Evolutionary conservation across 2,329 filamentous ascomycete species (phyloP).

Genomic region (Chrysoporthe deuterocubensis): DNA sequence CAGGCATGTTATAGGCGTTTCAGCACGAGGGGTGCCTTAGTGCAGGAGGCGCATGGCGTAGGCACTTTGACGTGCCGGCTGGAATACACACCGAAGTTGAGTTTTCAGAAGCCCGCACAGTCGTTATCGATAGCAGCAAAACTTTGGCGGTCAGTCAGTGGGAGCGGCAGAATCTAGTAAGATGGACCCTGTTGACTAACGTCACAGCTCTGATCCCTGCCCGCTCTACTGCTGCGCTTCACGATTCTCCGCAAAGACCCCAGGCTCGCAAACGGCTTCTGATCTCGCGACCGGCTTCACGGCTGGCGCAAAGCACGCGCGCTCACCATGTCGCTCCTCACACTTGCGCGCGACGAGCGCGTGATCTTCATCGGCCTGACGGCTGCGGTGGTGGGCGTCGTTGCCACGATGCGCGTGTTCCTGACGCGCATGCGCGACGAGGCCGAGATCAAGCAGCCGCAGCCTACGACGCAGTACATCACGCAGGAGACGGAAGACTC

Average conservation of each 20-base stretch:
- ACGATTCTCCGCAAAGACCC: not conserved
- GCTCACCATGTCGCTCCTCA: slow-evolving; percentile 36
- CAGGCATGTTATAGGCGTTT: slow-evolving; percentile 68
- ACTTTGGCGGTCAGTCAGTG: slow-evolving; percentile 34
- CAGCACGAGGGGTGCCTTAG: slow-evolving; percentile 1
- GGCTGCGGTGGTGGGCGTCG: slow-evolving; percentile 61
- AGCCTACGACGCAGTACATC: slow-evolving; percentile 73
- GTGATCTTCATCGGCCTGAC: slow-evolving; percentile 58
- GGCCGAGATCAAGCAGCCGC: slow-evolving; percentile 66
- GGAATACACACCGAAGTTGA: slow-evolving; percentile 4
- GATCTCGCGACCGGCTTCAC: slow-evolving; percentile 14
- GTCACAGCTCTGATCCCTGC: slow-evolving; percentile 6
- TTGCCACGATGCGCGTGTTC: slow-evolving; percentile 60
- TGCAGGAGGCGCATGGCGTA: slow-evolving; percentile 17
- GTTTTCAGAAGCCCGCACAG: slow-evolving; percentile 13
- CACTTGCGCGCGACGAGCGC: slow-evolving; percentile 54
- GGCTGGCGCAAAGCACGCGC: slow-evolving; percentile 18
- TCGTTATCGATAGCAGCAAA: slow-evolving; percentile 37
- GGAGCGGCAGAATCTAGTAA: slow-evolving; percentile 31
- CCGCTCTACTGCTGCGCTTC: not conserved
- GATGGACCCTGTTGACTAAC: slow-evolving; percentile 6
- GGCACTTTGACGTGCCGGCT: not conserved
- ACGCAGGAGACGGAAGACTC: slow-evolving; percentile 77
- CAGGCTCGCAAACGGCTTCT: not conserved
- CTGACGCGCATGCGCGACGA: slow-evolving; percentile 65